Evolutionary conservation across 2,329 filamentous ascomycete genomes (phyloP).

Genomic region (Colletotrichum kahawae): DNA sequence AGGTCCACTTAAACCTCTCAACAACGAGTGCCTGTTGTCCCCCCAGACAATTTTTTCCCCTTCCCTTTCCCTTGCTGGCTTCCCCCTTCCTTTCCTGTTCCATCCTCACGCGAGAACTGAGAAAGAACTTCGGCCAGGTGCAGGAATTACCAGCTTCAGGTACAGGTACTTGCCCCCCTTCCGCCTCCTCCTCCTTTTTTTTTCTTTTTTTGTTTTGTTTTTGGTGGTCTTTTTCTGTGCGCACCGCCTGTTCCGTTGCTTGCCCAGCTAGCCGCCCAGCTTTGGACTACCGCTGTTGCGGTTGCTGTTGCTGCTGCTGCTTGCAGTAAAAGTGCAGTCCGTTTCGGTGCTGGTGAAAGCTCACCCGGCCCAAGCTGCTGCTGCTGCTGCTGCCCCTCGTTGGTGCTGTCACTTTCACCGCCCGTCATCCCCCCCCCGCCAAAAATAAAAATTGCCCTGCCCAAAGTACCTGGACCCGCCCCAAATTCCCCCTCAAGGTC

Average conservation of each 20-base stretch:
- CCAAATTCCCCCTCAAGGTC: neutral
- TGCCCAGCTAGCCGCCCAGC: neutral
- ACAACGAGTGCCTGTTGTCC: constrained; percentile 22
- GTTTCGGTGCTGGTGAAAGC: neutral
- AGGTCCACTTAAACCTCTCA: constrained; percentile 26
- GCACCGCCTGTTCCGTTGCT: neutral
- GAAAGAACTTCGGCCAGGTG: constrained; percentile 1
- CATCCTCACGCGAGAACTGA: constrained; percentile 14
- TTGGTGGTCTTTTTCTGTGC: neutral
- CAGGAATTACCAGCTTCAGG: neutral
- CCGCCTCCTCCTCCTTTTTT: neutral
- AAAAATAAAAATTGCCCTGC: neutral
- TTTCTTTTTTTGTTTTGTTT: neutral
- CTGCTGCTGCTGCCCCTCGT: neutral
- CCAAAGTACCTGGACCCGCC: neutral
- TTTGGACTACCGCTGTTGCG: neutral
- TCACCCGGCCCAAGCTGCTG: neutral
- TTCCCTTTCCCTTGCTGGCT: neutral
- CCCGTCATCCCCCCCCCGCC: neutral
- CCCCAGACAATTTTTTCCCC: constrained; percentile 10
- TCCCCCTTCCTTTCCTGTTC: constrained; percentile 7
- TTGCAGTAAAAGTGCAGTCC: neutral
- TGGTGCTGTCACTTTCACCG: neutral
- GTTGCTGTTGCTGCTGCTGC: neutral
- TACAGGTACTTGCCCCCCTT: constrained; percentile 2